phyloP scores from a whole-genome alignment of 805 yeast species.

The Saccharomyces mikatae region DNA sequence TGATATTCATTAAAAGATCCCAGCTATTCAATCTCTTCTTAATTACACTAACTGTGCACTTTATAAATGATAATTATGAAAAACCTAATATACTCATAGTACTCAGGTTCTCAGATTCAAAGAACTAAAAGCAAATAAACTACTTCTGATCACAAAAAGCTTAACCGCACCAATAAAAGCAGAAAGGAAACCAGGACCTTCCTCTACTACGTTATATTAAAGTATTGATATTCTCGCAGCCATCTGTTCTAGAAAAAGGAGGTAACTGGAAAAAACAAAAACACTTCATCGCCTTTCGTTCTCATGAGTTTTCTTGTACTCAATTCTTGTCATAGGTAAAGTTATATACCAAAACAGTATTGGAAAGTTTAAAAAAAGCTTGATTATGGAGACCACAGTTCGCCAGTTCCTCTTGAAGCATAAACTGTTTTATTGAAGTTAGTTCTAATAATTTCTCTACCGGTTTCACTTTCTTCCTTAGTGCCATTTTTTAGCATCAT shows the following conservation, averaged over 20 bases:
- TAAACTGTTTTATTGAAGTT: conserved; percentile 41
- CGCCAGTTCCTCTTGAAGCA: conserved; percentile 56
- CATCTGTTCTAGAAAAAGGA: not conserved
- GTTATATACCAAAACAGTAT: not conserved
- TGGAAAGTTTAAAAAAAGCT: not conserved
- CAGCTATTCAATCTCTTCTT: not conserved
- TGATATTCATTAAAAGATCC: not conserved
- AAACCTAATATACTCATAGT: not conserved
- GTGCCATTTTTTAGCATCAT: conserved; percentile 15
- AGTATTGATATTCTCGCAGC: not conserved
- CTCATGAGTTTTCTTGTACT: not conserved
- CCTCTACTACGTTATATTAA: not conserved
- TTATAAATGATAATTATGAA: not conserved
- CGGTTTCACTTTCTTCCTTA: conserved; percentile 17
- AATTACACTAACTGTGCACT: not conserved
- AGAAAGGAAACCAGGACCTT: not conserved
- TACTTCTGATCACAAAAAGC: not conserved
- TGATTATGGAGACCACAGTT: conserved; percentile 48
- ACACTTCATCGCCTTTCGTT: not conserved
- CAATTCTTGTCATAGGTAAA: not conserved
- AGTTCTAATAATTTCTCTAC: conserved; percentile 35
- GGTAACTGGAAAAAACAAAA: not conserved
- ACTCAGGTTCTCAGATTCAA: not conserved
- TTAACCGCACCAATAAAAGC: not conserved
- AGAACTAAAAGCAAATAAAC: not conserved